phyloP scores from a whole-genome alignment of 805 yeast species.

The Maudiozyma saulgeensis region DNA sequence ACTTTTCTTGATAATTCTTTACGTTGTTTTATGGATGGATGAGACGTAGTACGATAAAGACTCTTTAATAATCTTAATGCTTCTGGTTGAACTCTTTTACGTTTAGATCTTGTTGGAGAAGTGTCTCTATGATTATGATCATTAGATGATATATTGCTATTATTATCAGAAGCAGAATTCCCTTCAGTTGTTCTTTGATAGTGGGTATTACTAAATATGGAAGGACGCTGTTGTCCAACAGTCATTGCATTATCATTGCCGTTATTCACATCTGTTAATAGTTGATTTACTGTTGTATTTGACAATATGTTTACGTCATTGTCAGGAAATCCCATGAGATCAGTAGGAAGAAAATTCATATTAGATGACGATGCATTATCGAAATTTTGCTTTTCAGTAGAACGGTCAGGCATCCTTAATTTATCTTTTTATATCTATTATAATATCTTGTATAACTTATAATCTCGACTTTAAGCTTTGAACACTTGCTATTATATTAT shows the following conservation, averaged over 20 bases:
- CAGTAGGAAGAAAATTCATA: background rate
- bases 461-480: no score
- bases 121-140: background rate
- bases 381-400: background rate
- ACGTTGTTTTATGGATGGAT: conserved; percentile 65
- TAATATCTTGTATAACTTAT: no score
- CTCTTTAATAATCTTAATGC: conserved; percentile 56
- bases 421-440: no score
- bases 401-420: background rate
- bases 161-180: no score
- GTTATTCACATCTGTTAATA: no score
- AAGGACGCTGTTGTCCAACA: background rate
- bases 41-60: conserved; percentile 64
- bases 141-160: background rate
- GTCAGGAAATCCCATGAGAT: background rate
- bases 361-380: background rate
- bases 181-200: no score
- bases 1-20: conserved; percentile 61
- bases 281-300: background rate
- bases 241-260: background rate
- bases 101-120: conserved; percentile 29
- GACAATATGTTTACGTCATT: background rate
- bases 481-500: no score
- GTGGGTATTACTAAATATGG: no score
- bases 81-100: conserved; percentile 74